Conservation (phyloP, 2,329 filamentous ascomycete species). For the Botrytis porri region DNA sequence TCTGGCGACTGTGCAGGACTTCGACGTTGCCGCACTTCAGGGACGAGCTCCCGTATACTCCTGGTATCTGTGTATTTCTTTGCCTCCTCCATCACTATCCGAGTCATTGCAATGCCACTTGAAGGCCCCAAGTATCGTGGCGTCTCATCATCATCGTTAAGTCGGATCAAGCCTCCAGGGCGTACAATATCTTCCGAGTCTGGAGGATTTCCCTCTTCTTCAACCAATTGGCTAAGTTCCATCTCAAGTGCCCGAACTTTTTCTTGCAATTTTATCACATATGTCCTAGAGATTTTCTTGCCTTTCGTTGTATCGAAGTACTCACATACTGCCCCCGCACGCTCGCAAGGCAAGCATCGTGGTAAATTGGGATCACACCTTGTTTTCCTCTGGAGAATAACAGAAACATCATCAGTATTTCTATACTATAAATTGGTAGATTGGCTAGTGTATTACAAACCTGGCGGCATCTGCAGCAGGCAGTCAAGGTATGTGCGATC, state of each 20-base stretch:
- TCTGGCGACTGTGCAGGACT: slow-evolving; percentile 64
- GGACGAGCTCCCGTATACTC: slow-evolving; percentile 88
- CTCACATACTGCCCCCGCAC: slow-evolving; percentile 86
- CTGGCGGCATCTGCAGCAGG: slow-evolving; percentile 76
- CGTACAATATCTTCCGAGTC: slow-evolving; percentile 83
- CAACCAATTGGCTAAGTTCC: slow-evolving; percentile 75
- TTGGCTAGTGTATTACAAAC: slow-evolving; percentile 46
- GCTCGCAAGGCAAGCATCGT: slow-evolving; percentile 87
- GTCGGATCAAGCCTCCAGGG: slow-evolving; percentile 77
- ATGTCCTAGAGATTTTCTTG: slow-evolving; percentile 81
- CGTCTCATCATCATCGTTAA: slow-evolving; percentile 80
- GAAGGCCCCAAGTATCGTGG: slow-evolving; percentile 88
- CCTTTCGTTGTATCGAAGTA: slow-evolving; percentile 91
- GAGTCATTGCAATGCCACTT: slow-evolving; percentile 92
- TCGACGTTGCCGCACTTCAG: slow-evolving; percentile 63
- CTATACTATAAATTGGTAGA: slow-evolving; percentile 40
- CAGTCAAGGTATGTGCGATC: slow-evolving; percentile 76
- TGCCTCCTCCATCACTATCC: slow-evolving; percentile 92
- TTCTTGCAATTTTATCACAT: slow-evolving; percentile 89
- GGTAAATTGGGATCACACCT: slow-evolving; percentile 91
- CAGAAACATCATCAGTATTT: slow-evolving; percentile 25
- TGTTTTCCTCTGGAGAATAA: slow-evolving; percentile 70
- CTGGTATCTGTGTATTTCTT: slow-evolving; percentile 90
- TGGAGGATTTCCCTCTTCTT: slow-evolving; percentile 68
- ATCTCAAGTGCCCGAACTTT: slow-evolving; percentile 78